Base-by-base conservation (phyloP, 179 eudicot genomes). In the Corrigiola litoralis region DNA sequence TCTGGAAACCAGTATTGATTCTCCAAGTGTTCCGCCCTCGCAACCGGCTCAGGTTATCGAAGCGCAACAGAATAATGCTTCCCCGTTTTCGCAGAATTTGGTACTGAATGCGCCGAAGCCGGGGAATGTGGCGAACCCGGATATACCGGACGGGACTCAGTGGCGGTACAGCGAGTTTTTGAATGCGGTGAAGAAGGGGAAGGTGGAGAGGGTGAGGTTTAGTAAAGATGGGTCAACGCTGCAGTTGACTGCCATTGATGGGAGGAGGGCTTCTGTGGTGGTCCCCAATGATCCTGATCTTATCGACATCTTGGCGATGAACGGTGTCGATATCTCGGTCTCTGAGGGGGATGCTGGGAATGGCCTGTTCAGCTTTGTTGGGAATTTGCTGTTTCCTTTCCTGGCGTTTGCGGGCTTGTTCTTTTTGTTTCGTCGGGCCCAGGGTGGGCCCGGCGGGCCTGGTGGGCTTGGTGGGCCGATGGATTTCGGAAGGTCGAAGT, bases 401-500 rank as follows among this genome's bases (percentile, higher is more conserved):
- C 61, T 94, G 5, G 99, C 99, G 5, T 90, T 94, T 71, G 99
- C 89, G 11, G 99, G 99, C 49, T 66, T 94, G 25, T 94, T 90
- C 67, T 79, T 94, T 49, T 61, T 94, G 10, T 90, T 94, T 76
- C 73, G 92, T 1, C 71, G 97, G 68, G 83, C 96, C 2, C 97
- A 94, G 50, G 99, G 99, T 0, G 99, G 99, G 41, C 91, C 97
- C 0, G 99, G 99, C 0, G 99, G 99, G 4, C 99, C 99, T 0
- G 99, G 99, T 5, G 99, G 99, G 20, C 82, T 94, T 3, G 99
- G 99, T 6, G 99, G 99, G 8, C 99, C 99, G 25, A 94, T 94
- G 99, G 99, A 94, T 56, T 94, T 94, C 38, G 99, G 99, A 3
- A 63, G 99, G 71, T 90, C 97, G 5, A 94, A 94, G 77, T 90